Base-by-base conservation (phyloP, 192 early-diverging fungal species). In the Umbelopsis ramanniana region DNA sequence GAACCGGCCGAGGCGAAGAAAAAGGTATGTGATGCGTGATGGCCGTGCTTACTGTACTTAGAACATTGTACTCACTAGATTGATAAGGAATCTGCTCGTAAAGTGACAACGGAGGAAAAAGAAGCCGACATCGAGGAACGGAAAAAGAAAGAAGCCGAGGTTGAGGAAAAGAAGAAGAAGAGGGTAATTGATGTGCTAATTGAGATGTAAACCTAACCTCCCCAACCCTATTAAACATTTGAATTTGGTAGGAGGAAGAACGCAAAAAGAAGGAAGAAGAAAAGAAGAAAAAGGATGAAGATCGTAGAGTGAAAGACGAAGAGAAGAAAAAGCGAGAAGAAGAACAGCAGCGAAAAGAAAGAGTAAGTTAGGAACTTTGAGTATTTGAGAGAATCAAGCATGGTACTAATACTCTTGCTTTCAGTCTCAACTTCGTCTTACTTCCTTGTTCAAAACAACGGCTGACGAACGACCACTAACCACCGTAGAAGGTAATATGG, bases 291-390 rank as follows among this genome's bases (percentile, higher is more conserved):
- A 82, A 66, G 19, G 66, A 70, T 10, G 82, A 74, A 53, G 69
- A 43, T 76, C 76, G 14, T 54, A 77, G 35, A 79, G 77, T 29
- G 70, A 74, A 69, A 55, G 83, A 53, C 70, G 78, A 66, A 74
- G 76, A 73, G 53, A 76, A 72, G 69, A 70, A 33, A 72, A 76
- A 67, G 24, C 75, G 70, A 21, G 81, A 82, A 19, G 81, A 86
- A 52, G 79, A 82, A 8, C 76, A 79, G 72, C 82, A 79, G 43
- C 53, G 72, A 22, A 82, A 83, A 23, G 81, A 86, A 24, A 75
- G 83, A 46, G 82, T 77, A 70, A 74, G 74, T 19, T 26, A 47
- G 2, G 33, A 55, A 75, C 23, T 66, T 52, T 48, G 80, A 75
- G 50, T 68, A 78, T 45, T 73, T 4, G 23, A 72, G 52, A 55